Conservation (phyloP, 1,139 yeast species). For the Nakaseomyces bracarensis region DNA sequence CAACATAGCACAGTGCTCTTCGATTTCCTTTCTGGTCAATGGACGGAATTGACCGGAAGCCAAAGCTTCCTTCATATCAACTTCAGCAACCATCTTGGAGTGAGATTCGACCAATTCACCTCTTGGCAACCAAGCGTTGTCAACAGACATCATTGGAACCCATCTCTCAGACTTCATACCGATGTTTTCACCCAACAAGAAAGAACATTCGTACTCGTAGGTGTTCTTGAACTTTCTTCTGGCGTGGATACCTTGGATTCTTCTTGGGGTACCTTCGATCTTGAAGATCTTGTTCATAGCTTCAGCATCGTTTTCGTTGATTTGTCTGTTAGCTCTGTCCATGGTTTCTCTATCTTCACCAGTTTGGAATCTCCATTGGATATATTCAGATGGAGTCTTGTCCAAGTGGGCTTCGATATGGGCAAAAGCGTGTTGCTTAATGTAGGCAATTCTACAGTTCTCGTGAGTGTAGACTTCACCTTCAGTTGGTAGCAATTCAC, state of each 20-base stretch:
- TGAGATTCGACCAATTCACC: slow-evolving; percentile 98
- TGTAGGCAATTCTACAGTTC: slow-evolving; percentile 99
- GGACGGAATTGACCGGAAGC: slow-evolving; percentile 99
- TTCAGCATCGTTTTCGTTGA: slow-evolving; percentile 92
- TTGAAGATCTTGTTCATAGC: slow-evolving; percentile 99
- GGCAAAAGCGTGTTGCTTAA: slow-evolving; percentile 99
- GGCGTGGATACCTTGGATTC: slow-evolving; percentile 88
- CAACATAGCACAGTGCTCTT: slow-evolving; percentile 95
- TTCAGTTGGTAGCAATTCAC: slow-evolving; percentile 94
- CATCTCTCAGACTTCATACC: slow-evolving; percentile 99
- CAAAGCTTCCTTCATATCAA: slow-evolving; percentile 99
- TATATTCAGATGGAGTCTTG: slow-evolving; percentile 99
- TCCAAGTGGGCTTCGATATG: slow-evolving; percentile 98
- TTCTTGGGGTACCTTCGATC: slow-evolving; percentile 97
- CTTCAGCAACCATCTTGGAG: slow-evolving; percentile 99
- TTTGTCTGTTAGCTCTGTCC: slow-evolving; percentile 99
- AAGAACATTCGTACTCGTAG: slow-evolving; percentile 98
- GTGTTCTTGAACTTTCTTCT: slow-evolving; percentile 99
- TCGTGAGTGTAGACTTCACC: slow-evolving; percentile 99
- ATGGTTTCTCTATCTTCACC: slow-evolving; percentile 99
- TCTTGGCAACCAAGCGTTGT: slow-evolving; percentile 99
- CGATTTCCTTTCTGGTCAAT: slow-evolving; percentile 98
- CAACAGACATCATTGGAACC: slow-evolving; percentile 99
- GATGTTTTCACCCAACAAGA: slow-evolving; percentile 93
- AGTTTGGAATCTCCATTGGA: slow-evolving; percentile 99